phyloP scores from a whole-genome alignment of 179 eudicot genomes.

The Silene vulgaris region DNA sequence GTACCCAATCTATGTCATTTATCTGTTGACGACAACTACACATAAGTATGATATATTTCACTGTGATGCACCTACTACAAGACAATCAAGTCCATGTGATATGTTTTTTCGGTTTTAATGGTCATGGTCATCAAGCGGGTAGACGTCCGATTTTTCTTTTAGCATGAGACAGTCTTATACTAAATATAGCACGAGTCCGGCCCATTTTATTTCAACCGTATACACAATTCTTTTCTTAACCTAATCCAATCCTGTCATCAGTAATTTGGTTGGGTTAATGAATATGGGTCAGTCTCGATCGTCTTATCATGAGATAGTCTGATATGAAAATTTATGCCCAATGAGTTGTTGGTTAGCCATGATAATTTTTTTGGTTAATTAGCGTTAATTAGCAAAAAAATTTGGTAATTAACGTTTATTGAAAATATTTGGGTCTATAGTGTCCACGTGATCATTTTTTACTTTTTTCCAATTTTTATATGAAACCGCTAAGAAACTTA shows the following conservation, averaged over 20 bases:
- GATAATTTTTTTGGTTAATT: no score
- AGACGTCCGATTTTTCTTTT: constrained; percentile 17
- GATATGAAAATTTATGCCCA: not conserved
- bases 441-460: no score
- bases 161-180: not conserved
- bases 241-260: not conserved
- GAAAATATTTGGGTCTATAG: no score
- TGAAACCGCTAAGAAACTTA: no score
- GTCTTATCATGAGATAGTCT: no score
- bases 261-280: no score
- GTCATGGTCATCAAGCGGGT: constrained; percentile 24
- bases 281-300: not conserved
- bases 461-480: no score
- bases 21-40: constrained; percentile 27
- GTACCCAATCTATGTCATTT: constrained; percentile 30
- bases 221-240: not conserved
- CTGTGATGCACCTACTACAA: constrained; percentile 16
- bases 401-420: no score
- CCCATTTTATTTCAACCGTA: not conserved
- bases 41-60: constrained; percentile 20
- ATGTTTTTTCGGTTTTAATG: constrained; percentile 28
- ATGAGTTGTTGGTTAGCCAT: constrained; percentile 14
- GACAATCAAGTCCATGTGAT: constrained; percentile 32
- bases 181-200: not conserved
- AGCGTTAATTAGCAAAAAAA: no score